Evolutionary conservation across 805 yeast species (phyloP), one percentile per base, ranked within the genome.

Genomic region (Gaillardinia entomophila): DNA sequence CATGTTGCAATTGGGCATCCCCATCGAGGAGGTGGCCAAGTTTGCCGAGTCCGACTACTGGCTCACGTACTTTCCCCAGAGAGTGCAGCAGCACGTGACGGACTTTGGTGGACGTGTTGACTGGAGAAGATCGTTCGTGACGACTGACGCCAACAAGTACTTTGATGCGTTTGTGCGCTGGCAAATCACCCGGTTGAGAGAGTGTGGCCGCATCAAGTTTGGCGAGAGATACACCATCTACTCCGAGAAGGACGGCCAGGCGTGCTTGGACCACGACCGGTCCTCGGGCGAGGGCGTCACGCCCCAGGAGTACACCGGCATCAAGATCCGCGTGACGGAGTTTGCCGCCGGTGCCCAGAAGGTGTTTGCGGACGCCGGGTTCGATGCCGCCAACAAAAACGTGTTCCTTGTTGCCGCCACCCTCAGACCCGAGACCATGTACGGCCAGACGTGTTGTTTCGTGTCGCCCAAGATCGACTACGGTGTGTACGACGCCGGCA

Each of bases 201-300:
- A 77, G 29, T 65, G 73, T 37, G 95, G 90, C 43, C 90, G 87
- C 66, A 88, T 92, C 67, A 92, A 90, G 70, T 92, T 92, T 49
- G 98, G 98, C 62, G 95, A 90, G 70, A 82, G 98, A 68, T 86
- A 88, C 71, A 92, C 98, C 46, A 86, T 92, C 52, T 92, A 86
- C 67, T 89, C 97, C 26, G 95, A 88, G 57, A 90, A 85, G 66
- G 98, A 92, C 64, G 97, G 97, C 44, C 98, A 92, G 71, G 94
- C 98, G 25, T 92, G 98, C 73, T 89, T 92, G 90, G 98, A 92
- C 63, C 98, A 92, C 62, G 98, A 92, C 65, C 82, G 98, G 73
- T 83, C 76, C 62, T 77, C 90, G 31, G 98, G 98, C 57, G 98
- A 92, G 68, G 97, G 94, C 61, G 92, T 92, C 27, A 75, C 81